Evolutionary conservation across 1,284 basidiomycete species (phyloP).

Genomic region (Salmacisia buchloeana): DNA sequence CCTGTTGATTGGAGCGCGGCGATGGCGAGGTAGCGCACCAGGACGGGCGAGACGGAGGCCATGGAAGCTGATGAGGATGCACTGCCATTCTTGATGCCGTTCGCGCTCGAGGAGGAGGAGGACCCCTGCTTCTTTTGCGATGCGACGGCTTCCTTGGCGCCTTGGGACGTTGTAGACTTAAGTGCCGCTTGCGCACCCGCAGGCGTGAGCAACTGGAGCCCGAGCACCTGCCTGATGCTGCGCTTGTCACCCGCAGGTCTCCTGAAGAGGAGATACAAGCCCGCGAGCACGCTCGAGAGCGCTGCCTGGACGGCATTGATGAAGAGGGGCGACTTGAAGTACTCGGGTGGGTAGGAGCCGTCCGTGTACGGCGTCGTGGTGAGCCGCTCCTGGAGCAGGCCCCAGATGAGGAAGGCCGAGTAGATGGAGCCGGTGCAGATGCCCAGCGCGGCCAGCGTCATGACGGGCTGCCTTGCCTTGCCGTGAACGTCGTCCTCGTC

Average conservation of each 20-base stretch:
- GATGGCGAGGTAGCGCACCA: slow-evolving; percentile 42
- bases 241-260: slow-evolving; percentile 40
- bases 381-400: slow-evolving; percentile 46
- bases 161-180: slow-evolving; percentile 1
- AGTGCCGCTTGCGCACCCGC: slow-evolving; percentile 16
- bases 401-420: slow-evolving; percentile 48
- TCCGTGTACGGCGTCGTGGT: slow-evolving; percentile 40
- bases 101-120: too few relatives aligned
- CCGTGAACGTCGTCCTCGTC: not conserved
- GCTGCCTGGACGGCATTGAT: slow-evolving; percentile 81
- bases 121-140: not conserved
- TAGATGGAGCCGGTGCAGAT: slow-evolving; percentile 45
- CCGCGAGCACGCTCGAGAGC: slow-evolving; percentile 70
- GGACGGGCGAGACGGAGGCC: slow-evolving; percentile 58
- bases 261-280: slow-evolving; percentile 70
- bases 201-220: slow-evolving; percentile 35
- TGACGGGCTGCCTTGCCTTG: slow-evolving; percentile 1
- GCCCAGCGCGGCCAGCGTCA: slow-evolving; percentile 26
- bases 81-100: not conserved
- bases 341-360: not conserved
- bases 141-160: not conserved
- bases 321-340: slow-evolving; percentile 60
- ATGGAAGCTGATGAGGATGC: not conserved
- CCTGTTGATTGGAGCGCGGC: slow-evolving; percentile 80
- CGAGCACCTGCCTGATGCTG: slow-evolving; percentile 24